Evolutionary conservation across 1,284 basidiomycete species (phyloP).

Genomic region (Puccinia sorghi): DNA sequence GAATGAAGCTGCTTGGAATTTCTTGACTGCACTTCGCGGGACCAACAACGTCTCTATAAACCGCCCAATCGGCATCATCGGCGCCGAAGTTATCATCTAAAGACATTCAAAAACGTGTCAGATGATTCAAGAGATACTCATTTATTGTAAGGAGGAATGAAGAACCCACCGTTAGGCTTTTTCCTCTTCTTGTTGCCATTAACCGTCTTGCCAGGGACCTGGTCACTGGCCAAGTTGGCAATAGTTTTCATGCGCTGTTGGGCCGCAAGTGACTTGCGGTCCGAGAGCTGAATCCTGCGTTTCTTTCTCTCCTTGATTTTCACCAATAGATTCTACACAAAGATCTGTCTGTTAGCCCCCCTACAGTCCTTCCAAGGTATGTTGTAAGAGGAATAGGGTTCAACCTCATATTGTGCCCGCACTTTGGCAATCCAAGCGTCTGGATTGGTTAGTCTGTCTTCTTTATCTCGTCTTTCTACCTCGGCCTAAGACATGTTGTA

Average conservation of each 20-base stretch:
- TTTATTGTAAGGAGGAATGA: neutral
- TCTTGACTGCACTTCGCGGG: neutral
- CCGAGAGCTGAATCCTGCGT: conserved; percentile 77
- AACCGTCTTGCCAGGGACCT: conserved; percentile 58
- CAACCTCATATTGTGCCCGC: conserved; percentile 45
- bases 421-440: conserved; percentile 43
- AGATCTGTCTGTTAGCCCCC: neutral
- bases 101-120: neutral
- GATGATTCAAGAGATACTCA: neutral
- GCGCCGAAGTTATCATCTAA: conserved; percentile 91
- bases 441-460: conserved; percentile 27
- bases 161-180: conserved; percentile 66
- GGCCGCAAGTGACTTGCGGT: conserved; percentile 89
- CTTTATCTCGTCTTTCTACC: conserved; percentile 33
- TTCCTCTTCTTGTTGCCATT: conserved; percentile 67
- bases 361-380: too few relatives aligned
- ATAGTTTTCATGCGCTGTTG: conserved; percentile 98
- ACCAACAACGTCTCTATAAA: conserved; percentile 91
- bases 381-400: neutral
- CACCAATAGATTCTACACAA: conserved; percentile 70
- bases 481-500: conserved; percentile 21
- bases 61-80: conserved; percentile 95
- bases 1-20: conserved; percentile 55
- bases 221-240: conserved; percentile 75
- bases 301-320: conserved; percentile 83